phyloP scores from a whole-genome alignment of 169 alveolate species.

The Eimeria acervulina region DNA sequence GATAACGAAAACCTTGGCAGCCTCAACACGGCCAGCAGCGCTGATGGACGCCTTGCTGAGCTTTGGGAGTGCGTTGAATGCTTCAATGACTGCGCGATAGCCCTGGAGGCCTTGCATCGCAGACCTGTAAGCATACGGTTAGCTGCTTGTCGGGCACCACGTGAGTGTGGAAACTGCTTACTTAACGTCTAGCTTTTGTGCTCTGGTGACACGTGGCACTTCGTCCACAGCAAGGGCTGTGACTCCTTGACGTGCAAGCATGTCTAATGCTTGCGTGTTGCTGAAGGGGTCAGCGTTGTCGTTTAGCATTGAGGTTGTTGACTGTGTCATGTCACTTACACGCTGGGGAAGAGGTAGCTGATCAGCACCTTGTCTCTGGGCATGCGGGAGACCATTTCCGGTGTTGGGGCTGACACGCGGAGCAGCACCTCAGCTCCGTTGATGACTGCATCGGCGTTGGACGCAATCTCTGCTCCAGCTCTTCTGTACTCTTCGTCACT shows the following conservation, averaged over 20 bases:
- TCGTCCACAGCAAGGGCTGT: constrained; percentile 90
- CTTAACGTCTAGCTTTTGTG: constrained; percentile 95
- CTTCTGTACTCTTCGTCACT: constrained; percentile 88
- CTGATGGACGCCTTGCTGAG: constrained; percentile 94
- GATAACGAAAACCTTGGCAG: constrained; percentile 96
- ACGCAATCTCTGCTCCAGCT: constrained; percentile 88
- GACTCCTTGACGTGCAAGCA: constrained; percentile 80
- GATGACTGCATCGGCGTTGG: constrained; percentile 86
- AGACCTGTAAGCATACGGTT: constrained; percentile 4
- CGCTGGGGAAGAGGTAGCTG: constrained; percentile 92
- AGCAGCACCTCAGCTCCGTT: constrained; percentile 88
- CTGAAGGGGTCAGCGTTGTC: constrained; percentile 83
- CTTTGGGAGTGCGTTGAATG: constrained; percentile 94
- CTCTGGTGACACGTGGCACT: constrained; percentile 96
- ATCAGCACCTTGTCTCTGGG: constrained; percentile 89
- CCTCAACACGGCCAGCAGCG: constrained; percentile 95
- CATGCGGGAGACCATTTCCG: constrained; percentile 87
- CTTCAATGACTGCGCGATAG: constrained; percentile 97
- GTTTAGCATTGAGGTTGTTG: not conserved
- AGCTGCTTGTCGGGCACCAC: not conserved
- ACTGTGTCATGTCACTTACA: constrained; percentile 57
- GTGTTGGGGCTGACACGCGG: constrained; percentile 90
- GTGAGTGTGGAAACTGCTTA: not conserved
- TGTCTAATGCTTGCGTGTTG: constrained; percentile 77
- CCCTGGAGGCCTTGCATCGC: constrained; percentile 89